Evolutionary conservation across 2,329 filamentous ascomycete species (phyloP), one percentile per base, ranked within the genome.

Genomic region (Phaeosphaeria sp.): DNA sequence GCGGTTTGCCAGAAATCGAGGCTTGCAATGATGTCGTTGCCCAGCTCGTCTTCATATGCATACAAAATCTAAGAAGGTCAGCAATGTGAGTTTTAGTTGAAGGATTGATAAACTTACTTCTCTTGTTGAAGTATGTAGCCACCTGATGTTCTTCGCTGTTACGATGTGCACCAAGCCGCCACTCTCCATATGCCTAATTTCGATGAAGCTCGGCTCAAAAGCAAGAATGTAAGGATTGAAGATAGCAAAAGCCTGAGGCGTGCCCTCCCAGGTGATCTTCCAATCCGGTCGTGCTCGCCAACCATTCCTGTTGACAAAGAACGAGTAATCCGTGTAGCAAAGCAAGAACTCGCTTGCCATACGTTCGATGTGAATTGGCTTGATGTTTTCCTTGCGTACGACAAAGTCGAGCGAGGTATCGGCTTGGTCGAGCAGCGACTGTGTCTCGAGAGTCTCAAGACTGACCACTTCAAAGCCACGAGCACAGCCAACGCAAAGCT

Each of bases 401-500:
- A 99, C 94, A 74, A 99, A 98, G 80, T 99, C 95, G 60, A 99
- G 89, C 17, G 93, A 97, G 0, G 95, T 99, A 77, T 99, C 95
- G 51, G 95, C 95, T 78, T 98, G 94, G 75, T 99, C 95, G 51
- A 99, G 90, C 22, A 99, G 84, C 21, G 93, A 96, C 79, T 99
- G 95, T 2, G 94, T 97, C 79, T 99, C 95, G n/a, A 97, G 90
- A 0, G 95, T 98, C 77, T 98, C 93, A 36, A 99, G 85, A 57
- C 91, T 95, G 59, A 99, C 95, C 30, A 99, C 94, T 79, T 99
- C 95, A 78, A 99, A 99, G 45, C 95, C 95, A 76, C 93, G 88
- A 11, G 93, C 91, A 75, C 95, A 98, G 46, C 94, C 95, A 59
- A 99, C 95, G 76, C 95, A 99, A 22, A 99, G 86, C 75, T 97